Conservation (phyloP, 192 early-diverging fungal species). For the Chytriomyces confervae region DNA sequence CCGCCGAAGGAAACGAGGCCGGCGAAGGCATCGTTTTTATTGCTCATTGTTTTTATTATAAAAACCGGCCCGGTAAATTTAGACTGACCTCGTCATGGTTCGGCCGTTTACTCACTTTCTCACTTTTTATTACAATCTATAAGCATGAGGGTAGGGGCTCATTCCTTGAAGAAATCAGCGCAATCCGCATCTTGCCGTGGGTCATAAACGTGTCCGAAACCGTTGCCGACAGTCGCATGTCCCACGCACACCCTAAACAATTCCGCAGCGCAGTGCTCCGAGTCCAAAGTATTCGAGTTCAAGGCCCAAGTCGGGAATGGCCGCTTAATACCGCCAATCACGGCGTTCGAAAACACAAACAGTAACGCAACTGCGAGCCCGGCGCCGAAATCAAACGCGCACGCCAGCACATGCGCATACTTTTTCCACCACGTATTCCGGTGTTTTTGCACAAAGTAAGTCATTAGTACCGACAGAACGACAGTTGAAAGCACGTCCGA, state of each 20-base stretch:
- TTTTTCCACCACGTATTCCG: conserved; percentile 56
- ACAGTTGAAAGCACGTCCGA: background rate
- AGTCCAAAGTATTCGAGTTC: background rate
- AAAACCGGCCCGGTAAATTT: background rate
- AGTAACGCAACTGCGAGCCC: conserved; percentile 51
- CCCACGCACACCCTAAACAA: conserved; percentile 18
- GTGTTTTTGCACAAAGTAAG: conserved; percentile 12
- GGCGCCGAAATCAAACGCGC: conserved; percentile 61
- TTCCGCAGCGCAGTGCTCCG: background rate
- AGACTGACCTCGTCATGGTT: no score
- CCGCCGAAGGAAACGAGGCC: conserved; percentile 9
- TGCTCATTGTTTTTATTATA: background rate
- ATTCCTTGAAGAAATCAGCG: background rate
- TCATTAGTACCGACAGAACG: background rate
- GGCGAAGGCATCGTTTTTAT: conserved; percentile 15
- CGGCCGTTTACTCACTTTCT: no score
- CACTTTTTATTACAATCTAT: no score
- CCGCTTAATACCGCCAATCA: background rate
- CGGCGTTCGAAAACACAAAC: background rate
- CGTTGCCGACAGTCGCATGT: conserved; percentile 7
- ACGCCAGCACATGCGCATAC: conserved; percentile 72
- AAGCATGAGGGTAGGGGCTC: no score
- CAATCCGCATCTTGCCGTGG: background rate
- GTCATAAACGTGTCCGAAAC: conserved; percentile 21
- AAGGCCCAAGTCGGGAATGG: conserved; percentile 8